Evolutionary conservation across 2,329 filamentous ascomycete genomes (phyloP), one percentile per base, ranked within the genome.

Genomic region (Epichloe baconii): DNA sequence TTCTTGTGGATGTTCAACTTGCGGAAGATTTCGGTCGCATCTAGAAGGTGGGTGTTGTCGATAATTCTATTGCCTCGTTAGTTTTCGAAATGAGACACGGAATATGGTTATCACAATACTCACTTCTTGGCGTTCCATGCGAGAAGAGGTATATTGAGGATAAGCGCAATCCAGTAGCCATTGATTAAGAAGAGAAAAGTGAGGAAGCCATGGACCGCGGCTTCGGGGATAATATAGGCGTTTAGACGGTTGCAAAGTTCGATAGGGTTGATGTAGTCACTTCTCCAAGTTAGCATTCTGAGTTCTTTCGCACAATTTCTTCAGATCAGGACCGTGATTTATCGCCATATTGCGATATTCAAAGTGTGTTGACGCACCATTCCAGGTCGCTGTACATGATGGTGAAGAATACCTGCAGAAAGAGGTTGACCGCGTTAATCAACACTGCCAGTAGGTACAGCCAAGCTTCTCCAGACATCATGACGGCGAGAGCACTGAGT

Each of bases 331-430:
- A n/a, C 10, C 6, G 37, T 51, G 8, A 17, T n/a, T 23, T 5
- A 47, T 34, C 10, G 17, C 31, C 14, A 11, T 3, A 10, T 46
- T 15, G 42, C 40, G 15, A 34, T 26, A 41, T 36, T 26, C 7
- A 23, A 17, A 31, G n/a, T 36, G 31, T 38, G 19, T 17, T 14
- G 34, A 77, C 87, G 65, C 76, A 95, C 90, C 93, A 98, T 85
- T 98, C 93, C 64, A 98, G 74, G 79, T 98, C 93, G 72, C 88
- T 95, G 76, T 97, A 98, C 94, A 98, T 98, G 68, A 98, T 98
- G 53, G 93, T 98, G 77, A 98, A 98, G 80, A 98, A 98, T 63
- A 98, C 93, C 76, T 98, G 94, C 53, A 98, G 80, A 73, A 98
- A 98, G 66, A 98, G 81, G 78, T 98, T 98, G 82, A 98, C 90